Conservation (phyloP, 2,329 filamentous ascomycete species). For the Eutypella sp. region DNA sequence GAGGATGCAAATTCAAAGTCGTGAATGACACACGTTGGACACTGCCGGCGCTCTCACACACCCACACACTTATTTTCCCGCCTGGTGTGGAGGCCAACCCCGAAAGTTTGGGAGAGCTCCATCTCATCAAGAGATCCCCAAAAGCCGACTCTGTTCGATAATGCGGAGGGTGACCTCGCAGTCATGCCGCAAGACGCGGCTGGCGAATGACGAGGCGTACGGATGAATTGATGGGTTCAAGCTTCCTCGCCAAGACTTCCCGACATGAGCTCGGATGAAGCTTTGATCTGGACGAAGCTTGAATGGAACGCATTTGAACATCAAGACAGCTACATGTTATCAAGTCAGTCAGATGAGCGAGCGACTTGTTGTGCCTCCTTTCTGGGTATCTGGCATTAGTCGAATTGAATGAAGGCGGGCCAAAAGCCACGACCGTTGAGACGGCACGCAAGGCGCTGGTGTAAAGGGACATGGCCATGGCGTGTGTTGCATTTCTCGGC, state of each 20-base stretch:
- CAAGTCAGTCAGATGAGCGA: no score
- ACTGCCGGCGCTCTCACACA: no score
- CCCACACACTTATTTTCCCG: no score
- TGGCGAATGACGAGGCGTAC: slow-evolving; percentile 11
- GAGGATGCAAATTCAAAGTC: not conserved
- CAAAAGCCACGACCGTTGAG: no score
- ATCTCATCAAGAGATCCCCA: no score
- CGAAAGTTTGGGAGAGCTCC: no score
- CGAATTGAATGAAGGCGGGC: not conserved
- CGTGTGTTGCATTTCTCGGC: not conserved
- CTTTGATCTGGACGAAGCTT: slow-evolving; percentile 13
- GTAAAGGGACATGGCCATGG: not conserved
- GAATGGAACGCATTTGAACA: slow-evolving; percentile 5
- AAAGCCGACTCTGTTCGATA: not conserved
- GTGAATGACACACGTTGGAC: not conserved
- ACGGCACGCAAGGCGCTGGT: no score
- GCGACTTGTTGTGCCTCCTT: not conserved
- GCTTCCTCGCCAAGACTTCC: slow-evolving; percentile 19
- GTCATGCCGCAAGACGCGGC: slow-evolving; percentile 5
- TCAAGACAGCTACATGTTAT: no score
- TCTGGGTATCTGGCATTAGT: not conserved
- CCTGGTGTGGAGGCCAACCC: no score
- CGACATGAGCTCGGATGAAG: slow-evolving; percentile 12
- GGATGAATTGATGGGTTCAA: slow-evolving; percentile 22
- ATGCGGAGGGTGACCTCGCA: not conserved